phyloP scores from a whole-genome alignment of 768 basidiomycete genomes.

The Galerina sulciceps region DNA sequence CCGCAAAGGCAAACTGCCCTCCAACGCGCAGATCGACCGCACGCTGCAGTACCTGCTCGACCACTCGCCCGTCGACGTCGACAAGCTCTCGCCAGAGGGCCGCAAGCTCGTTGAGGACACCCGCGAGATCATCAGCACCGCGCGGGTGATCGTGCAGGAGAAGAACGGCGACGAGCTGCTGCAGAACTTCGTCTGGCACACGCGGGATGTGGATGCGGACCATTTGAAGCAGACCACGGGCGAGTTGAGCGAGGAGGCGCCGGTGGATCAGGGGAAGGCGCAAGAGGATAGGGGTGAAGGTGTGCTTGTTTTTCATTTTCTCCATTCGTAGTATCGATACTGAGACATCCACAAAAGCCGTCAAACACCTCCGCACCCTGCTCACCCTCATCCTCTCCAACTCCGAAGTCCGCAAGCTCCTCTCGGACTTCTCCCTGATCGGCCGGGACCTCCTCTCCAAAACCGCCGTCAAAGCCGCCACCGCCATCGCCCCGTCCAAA shows the following conservation, averaged over 20 bases:
- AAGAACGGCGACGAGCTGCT: constrained; percentile 93
- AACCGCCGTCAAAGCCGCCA: constrained; percentile 71
- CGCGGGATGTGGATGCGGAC: constrained; percentile 51
- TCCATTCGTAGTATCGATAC: neutral
- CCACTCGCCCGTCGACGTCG: constrained; percentile 59
- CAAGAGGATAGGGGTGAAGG: constrained; percentile 68
- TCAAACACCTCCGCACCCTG: constrained; percentile 87
- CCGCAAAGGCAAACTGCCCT: constrained; percentile 75
- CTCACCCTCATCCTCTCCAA: constrained; percentile 89
- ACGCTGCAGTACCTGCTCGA: constrained; percentile 69
- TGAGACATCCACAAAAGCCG: constrained; percentile 50
- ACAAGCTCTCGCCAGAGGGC: constrained; percentile 78
- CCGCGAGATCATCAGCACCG: constrained; percentile 80
- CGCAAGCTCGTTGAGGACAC: constrained; percentile 75
- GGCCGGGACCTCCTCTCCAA: constrained; percentile 86
- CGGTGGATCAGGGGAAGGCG: constrained; percentile 59
- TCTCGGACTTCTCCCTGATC: constrained; percentile 76
- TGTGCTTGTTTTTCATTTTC: constrained; percentile 28
- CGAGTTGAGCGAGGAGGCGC: constrained; percentile 31
- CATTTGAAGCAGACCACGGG: constrained; percentile 21
- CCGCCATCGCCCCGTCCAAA: constrained; percentile 64
- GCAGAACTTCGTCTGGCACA: constrained; percentile 90
- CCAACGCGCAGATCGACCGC: constrained; percentile 79
- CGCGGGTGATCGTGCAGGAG: constrained; percentile 68
- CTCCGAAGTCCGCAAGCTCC: constrained; percentile 88